These are phyloP conservation scores for Trichoderma sp. DNA, from an alignment of 2,329 filamentous ascomycete genomes.

Conservation along the genomic window DNA sequence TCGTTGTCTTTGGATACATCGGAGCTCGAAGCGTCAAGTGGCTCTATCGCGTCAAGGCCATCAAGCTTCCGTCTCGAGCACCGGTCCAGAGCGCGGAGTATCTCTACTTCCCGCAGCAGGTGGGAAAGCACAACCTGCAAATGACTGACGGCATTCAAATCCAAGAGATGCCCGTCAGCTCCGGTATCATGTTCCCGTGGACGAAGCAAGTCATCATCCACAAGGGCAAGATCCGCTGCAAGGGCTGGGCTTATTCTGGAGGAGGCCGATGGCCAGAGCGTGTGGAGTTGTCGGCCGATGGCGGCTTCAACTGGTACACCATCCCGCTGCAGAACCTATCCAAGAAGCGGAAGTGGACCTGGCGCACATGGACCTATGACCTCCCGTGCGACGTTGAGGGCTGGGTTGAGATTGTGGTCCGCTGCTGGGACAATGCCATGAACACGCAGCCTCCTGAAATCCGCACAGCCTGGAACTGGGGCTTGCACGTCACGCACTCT, in stretches of 20 bases:
- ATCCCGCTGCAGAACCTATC: conserved; percentile 5
- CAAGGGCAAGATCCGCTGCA: conserved; percentile 14
- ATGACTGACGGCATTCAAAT: conserved; percentile 18
- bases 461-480: conserved; percentile 18
- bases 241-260: conserved; percentile 17
- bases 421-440: conserved; percentile 16
- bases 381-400: conserved; percentile 16
- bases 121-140: conserved; percentile 19
- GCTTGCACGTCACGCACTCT: conserved; percentile 12
- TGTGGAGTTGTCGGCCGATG: conserved; percentile 11
- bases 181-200: conserved; percentile 16
- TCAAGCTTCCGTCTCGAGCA: conserved; percentile 12
- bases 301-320: conserved; percentile 18
- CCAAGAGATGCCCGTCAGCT: conserved; percentile 17
- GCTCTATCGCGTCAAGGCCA: conserved; percentile 20
- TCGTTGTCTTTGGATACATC: conserved; percentile 17
- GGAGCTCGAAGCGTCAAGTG: conserved; percentile 15
- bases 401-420: conserved; percentile 19
- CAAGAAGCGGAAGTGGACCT: conserved; percentile 20
- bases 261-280: conserved; percentile 18
- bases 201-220: conserved; percentile 14
- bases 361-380: conserved; percentile 16
- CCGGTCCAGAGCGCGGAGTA: conserved; percentile 17
- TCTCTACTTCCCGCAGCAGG: conserved; percentile 17
- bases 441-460: conserved; percentile 8